phyloP scores from a whole-genome alignment of 345 rosid genomes.

The Anacardium occidentale region DNA sequence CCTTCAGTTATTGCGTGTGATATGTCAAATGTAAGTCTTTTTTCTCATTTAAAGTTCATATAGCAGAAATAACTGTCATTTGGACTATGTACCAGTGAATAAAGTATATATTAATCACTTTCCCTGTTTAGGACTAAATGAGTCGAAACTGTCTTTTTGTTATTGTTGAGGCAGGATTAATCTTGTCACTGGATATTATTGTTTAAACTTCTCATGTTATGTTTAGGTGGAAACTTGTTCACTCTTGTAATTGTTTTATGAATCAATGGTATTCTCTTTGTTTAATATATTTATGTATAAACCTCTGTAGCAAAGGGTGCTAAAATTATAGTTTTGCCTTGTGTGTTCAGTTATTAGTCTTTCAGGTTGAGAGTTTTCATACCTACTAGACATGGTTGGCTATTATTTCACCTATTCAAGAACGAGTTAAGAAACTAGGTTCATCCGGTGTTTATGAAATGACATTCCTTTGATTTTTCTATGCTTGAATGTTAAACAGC shows the following conservation, averaged over 20 bases:
- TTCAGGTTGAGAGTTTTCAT: neutral
- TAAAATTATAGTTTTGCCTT: neutral
- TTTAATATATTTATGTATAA: too few species aligned
- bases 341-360: neutral
- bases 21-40: conserved; percentile 70
- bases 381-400: neutral
- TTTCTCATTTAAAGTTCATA: neutral
- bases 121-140: neutral
- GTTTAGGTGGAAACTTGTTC: neutral
- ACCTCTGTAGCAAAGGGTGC: neutral
- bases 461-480: neutral
- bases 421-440: neutral
- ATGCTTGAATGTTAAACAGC: neutral
- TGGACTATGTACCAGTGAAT: neutral
- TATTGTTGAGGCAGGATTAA: neutral
- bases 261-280: too few species aligned
- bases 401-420: neutral
- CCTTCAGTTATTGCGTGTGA: conserved; percentile 88
- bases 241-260: too few species aligned
- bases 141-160: neutral
- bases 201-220: neutral
- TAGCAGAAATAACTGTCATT: neutral
- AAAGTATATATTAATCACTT: neutral
- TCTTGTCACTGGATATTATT: neutral
- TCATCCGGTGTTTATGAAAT: neutral